Evolutionary conservation across 2,329 filamentous ascomycete species (phyloP), one percentile per base, ranked within the genome.

Genomic region (Monilinia aucupariae): DNA sequence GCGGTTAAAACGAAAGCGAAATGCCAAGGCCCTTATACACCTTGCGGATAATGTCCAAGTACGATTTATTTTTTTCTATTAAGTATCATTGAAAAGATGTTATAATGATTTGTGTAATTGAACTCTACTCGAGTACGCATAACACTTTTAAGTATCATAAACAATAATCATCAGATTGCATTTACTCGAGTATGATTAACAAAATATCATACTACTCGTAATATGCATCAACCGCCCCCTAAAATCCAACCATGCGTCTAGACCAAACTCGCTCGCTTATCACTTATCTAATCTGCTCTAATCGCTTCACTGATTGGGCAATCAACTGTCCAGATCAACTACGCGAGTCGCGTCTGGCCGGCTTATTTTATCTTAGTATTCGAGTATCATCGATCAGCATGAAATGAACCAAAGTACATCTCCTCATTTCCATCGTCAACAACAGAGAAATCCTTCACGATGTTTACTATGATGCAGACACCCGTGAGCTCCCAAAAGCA

Each of bases 401-500:
- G 30, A 32, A 32, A 47, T 47, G 54, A 25, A 25, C 20, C 6
- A 6, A 30, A 30, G 27, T 6, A 48, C 22, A n/a, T 13, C 15
- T 20, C 27, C 30, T 4, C 41, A 47, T 47, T 47, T 8, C 2
- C 13, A 37, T 25, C 13, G 25, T 25, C 41, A 22, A 25, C 41
- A 22, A 41, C 37, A 27, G 17, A 47, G 41, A 27, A 58, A 13
- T 30, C 22, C 8, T 12, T 41, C 30, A 50, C 17, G 3, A 64
- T 64, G 48, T 53, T 60, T 41, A 55, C 41, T 54, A 61, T 61
- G 58, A 22, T 64, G 17, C 58, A 51, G 25, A 61, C 62, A 27
- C 56, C 62, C 6, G 43, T 50, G 15, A 59, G 49, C 12, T 25
- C 34, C 43, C 43, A 61, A 9, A 64, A 64, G 41, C 56, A 61